These are phyloP conservation scores for Neurospora sp. DNA, from an alignment of 2,329 filamentous ascomycete genomes.

Conservation along the genomic window DNA sequence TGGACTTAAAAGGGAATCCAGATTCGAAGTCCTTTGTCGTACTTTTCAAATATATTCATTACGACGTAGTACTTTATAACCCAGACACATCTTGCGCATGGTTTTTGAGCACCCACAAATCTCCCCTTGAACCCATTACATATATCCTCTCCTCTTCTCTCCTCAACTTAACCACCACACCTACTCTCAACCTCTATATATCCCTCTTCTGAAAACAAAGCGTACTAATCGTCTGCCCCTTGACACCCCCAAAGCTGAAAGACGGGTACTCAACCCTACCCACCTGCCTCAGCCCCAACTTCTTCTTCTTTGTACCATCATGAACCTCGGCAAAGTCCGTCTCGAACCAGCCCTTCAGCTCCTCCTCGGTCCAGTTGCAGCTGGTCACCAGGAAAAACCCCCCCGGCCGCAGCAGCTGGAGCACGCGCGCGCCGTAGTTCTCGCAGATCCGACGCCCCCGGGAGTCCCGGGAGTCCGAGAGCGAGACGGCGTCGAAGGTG, in stretches of 20 bases:
- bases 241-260: constrained; percentile 81
- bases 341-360: constrained; percentile 73
- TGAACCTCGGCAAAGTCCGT: constrained; percentile 22
- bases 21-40: neutral
- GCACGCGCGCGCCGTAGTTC: constrained; percentile 60
- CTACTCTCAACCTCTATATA: neutral
- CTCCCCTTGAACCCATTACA: neutral
- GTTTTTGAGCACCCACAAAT: too few species aligned
- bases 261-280: constrained; percentile 69
- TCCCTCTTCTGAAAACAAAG: constrained; percentile 59
- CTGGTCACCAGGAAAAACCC: constrained; percentile 81
- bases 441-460: constrained; percentile 56
- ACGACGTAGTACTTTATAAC: neutral
- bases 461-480: constrained; percentile 48
- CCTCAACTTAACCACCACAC: neutral
- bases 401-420: constrained; percentile 56
- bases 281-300: constrained; percentile 45
- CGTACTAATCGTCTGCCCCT: constrained; percentile 82
- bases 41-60: neutral
- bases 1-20: neutral
- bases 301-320: constrained; percentile 15
- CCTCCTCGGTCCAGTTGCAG: constrained; percentile 95
- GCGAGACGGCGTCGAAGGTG: constrained; percentile 88
- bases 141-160: neutral
- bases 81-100: too few species aligned